A percentile compares a stretch with the other conserved stretches of the same genome.
Evolutionary conservation across 768 basidiomycete species (phyloP).

Genomic region (Suillus variegatus): DNA sequence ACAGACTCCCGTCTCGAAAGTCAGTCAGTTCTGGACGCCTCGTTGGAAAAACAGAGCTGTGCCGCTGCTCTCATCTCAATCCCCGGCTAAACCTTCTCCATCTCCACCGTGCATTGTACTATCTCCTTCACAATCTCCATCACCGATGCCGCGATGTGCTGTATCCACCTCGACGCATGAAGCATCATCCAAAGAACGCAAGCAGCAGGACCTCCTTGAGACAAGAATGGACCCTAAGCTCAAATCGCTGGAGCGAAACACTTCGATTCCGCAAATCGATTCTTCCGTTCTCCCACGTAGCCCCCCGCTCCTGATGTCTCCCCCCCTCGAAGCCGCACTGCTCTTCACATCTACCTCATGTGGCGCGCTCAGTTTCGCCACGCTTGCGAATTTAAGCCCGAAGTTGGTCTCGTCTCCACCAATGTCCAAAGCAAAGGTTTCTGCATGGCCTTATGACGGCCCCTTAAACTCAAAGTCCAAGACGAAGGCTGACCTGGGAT

Average conservation of each 20-base stretch:
- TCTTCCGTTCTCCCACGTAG: conserved; percentile 51
- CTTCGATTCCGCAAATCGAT: conserved; percentile 28
- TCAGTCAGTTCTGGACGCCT: neutral
- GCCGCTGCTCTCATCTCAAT: neutral
- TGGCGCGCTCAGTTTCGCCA: conserved; percentile 15
- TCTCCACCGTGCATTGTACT: conserved; percentile 23
- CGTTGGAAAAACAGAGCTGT: neutral
- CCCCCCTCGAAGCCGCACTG: conserved; percentile 54
- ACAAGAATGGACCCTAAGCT: neutral
- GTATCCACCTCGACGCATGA: conserved; percentile 12
- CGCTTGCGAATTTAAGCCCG: neutral
- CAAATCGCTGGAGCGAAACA: conserved; percentile 10
- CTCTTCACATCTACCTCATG: conserved; percentile 45
- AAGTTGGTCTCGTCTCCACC: neutral
- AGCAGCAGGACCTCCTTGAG: conserved; percentile 16
- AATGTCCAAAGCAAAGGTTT: neutral
- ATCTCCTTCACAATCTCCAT: conserved; percentile 13
- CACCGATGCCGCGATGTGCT: neutral
- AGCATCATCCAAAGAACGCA: conserved; percentile 14
- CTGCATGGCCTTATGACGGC: neutral
- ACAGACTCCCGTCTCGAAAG: neutral
- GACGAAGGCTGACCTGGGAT: neutral
- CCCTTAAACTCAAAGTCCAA: neutral
- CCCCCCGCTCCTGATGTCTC: conserved; percentile 58
- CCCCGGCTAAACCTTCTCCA: neutral